Evolutionary conservation across 2,329 filamentous ascomycete genomes (phyloP).

Genomic region (Diaporthe sp.): DNA sequence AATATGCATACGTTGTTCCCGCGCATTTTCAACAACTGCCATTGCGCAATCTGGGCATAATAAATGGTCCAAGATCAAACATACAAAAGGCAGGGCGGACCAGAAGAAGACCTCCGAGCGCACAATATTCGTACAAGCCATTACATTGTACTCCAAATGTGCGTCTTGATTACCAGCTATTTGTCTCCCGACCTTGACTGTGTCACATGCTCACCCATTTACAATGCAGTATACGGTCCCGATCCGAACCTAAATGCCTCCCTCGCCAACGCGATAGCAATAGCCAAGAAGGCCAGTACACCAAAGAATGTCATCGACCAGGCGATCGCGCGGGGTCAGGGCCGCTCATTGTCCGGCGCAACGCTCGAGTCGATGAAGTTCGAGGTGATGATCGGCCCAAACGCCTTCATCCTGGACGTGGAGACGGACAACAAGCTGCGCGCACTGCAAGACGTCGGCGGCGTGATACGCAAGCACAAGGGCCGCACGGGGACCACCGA

Average conservation of each 20-base stretch:
- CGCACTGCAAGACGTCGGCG: constrained; percentile 78
- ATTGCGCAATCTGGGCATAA: constrained; percentile 78
- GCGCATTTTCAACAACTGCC: constrained; percentile 61
- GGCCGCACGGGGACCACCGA: constrained; percentile 80
- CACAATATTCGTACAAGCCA: constrained; percentile 75
- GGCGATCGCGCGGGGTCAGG: constrained; percentile 90
- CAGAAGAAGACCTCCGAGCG: constrained; percentile 81
- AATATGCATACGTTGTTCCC: constrained; percentile 62
- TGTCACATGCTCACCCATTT: constrained; percentile 31
- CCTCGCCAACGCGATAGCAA: constrained; percentile 78
- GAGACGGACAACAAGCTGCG: constrained; percentile 86
- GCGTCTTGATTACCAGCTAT: constrained; percentile 43
- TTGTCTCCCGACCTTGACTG: constrained; percentile 31
- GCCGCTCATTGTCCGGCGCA: constrained; percentile 79
- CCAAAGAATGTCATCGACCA: constrained; percentile 87
- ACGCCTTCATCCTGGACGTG: constrained; percentile 85
- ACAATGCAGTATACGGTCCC: constrained; percentile 75
- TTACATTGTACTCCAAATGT: constrained; percentile 83
- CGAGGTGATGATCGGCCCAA: constrained; percentile 83
- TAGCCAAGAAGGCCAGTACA: constrained; percentile 86
- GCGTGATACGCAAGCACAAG: constrained; percentile 77
- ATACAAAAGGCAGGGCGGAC: constrained; percentile 92
- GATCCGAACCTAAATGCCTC: constrained; percentile 81
- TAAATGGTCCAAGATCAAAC: constrained; percentile 96
- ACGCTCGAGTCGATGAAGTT: constrained; percentile 82